Percentiles rank a stretch among this genome's conserved stretches.
phyloP scores from a whole-genome alignment of 2,329 filamentous ascomycete species.

The Cyclaneusma minus region DNA sequence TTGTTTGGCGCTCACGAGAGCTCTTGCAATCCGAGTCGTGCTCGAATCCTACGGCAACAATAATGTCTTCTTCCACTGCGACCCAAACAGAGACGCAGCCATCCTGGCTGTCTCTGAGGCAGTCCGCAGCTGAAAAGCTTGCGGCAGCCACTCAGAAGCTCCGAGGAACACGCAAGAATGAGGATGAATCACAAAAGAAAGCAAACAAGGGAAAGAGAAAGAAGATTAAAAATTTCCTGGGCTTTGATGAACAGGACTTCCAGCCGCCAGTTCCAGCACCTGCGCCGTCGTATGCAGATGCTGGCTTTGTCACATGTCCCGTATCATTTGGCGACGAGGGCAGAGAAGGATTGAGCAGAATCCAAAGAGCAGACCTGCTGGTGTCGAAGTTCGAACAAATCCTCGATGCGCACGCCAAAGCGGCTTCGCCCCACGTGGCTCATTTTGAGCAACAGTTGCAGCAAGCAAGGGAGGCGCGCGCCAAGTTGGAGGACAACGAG shows the following conservation, averaged over 20 bases:
- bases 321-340: constrained; percentile 6
- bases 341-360: constrained; percentile 6
- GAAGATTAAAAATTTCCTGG: neutral
- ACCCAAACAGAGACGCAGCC: too few relatives aligned
- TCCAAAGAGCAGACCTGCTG: constrained; percentile 5
- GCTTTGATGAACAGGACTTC: neutral
- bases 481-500: constrained; percentile 17
- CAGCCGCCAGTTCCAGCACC: neutral
- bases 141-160: too few relatives aligned
- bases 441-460: constrained; percentile 12
- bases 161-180: too few relatives aligned
- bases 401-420: constrained; percentile 3
- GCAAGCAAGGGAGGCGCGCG: constrained; percentile 12
- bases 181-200: too few relatives aligned
- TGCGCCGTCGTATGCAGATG: neutral
- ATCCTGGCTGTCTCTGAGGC: too few relatives aligned
- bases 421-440: too few relatives aligned
- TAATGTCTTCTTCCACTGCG: too few relatives aligned
- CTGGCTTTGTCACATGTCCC: constrained; percentile 4
- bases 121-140: too few relatives aligned
- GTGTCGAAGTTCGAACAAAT: constrained; percentile 8
- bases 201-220: neutral
- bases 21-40: too few relatives aligned
- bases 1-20: too few relatives aligned
- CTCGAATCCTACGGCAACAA: too few relatives aligned